phyloP scores from a whole-genome alignment of 768 basidiomycete species.

The Boletus tomentosulus region DNA sequence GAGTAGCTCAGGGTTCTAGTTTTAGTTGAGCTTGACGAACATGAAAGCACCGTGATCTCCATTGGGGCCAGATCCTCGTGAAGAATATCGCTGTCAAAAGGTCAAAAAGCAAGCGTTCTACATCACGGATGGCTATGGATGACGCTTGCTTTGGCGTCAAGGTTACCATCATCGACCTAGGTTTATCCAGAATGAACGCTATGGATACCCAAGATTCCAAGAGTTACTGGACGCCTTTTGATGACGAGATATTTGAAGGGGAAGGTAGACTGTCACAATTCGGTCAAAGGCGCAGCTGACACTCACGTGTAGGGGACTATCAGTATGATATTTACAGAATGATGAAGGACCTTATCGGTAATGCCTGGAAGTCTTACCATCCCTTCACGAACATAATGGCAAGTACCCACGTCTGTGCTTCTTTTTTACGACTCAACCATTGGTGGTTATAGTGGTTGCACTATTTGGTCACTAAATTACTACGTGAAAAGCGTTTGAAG shows the following conservation, averaged over 20 bases:
- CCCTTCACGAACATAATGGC: slow-evolving; percentile 92
- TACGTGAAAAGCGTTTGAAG: slow-evolving; percentile 65
- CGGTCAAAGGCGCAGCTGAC: slow-evolving; percentile 5
- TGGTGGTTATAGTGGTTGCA: slow-evolving; percentile 76
- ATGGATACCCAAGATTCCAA: slow-evolving; percentile 43
- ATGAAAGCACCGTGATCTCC: slow-evolving; percentile 92
- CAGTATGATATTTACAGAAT: slow-evolving; percentile 94
- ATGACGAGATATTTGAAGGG: slow-evolving; percentile 88
- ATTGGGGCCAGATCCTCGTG: slow-evolving; percentile 94
- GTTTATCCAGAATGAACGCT: slow-evolving; percentile 80
- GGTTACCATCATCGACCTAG: slow-evolving; percentile 91
- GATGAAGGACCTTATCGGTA: slow-evolving; percentile 63
- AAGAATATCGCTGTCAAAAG: slow-evolving; percentile 43
- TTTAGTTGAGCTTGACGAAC: slow-evolving; percentile 1
- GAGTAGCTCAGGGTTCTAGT: not conserved
- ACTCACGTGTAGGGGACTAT: slow-evolving; percentile 60
- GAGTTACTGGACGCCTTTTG: slow-evolving; percentile 75
- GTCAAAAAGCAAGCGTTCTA: slow-evolving; percentile 30
- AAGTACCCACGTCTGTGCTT: slow-evolving; percentile 18
- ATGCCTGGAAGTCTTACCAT: slow-evolving; percentile 70
- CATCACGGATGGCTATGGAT: slow-evolving; percentile 55
- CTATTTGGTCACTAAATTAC: slow-evolving; percentile 71
- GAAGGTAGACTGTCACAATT: slow-evolving; percentile 52
- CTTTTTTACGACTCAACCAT: slow-evolving; percentile 7
- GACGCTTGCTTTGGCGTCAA: slow-evolving; percentile 60